Percentiles rank a stretch among this genome's conserved stretches.
These are phyloP conservation scores for Saposhnikovia divaricata DNA, from an alignment of 129 eudicot genomes.

Conservation along the genomic window DNA sequence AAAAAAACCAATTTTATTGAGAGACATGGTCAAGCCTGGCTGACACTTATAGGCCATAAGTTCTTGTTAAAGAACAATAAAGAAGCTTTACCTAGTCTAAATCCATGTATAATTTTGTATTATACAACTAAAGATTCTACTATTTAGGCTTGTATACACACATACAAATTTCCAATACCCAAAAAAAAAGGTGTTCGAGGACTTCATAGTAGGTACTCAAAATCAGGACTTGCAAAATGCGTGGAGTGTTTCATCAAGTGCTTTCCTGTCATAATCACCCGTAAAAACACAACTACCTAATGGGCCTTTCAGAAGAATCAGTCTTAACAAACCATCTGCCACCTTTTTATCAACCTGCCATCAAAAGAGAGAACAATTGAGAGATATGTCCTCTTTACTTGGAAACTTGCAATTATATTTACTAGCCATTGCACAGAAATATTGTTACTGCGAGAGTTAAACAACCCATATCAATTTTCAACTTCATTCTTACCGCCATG, in stretches of 20 bases:
- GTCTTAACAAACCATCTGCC: constrained; percentile 93
- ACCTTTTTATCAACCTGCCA: constrained; percentile 92
- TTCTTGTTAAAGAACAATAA: neutral
- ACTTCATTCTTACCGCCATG: constrained; percentile 69
- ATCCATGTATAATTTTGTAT: neutral
- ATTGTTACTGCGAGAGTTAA: neutral
- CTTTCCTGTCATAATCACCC: constrained; percentile 70
- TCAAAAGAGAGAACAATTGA: neutral
- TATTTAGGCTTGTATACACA: neutral
- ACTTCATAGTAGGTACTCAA: neutral
- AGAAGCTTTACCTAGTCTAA: neutral
- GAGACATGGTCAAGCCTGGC: neutral
- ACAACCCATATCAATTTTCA: neutral
- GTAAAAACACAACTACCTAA: constrained; percentile 84
- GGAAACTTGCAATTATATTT: neutral
- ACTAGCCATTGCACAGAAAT: neutral
- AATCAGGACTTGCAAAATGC: constrained; percentile 81
- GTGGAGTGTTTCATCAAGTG: constrained; percentile 69
- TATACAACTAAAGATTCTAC: neutral
- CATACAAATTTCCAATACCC: neutral
- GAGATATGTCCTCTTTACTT: neutral
- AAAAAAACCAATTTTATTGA: neutral
- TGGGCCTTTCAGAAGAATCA: constrained; percentile 93
- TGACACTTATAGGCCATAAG: neutral
- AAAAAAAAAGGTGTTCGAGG: neutral